Conservation (phyloP, 768 basidiomycete species). For the Tylopilus sp. region DNA sequence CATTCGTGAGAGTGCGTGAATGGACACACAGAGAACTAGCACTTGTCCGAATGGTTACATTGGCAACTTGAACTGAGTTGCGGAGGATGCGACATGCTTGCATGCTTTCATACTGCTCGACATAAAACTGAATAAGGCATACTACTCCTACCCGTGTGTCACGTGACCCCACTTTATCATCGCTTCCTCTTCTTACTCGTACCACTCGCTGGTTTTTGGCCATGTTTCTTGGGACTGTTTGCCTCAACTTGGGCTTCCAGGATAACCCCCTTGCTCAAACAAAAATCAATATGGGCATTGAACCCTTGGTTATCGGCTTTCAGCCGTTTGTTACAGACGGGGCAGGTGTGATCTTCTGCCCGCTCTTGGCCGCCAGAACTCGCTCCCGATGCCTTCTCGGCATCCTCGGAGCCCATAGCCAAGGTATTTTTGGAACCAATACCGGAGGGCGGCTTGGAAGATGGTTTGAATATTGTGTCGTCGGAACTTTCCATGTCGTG, state of each 20-base stretch:
- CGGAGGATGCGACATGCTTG: constrained; percentile 22
- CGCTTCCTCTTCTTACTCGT: constrained; percentile 17
- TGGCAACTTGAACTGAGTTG: constrained; percentile 3
- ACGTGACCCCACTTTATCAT: constrained; percentile 18
- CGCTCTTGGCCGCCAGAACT: constrained; percentile 15
- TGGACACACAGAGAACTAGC: background rate
- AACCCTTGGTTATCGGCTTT: constrained; percentile 71
- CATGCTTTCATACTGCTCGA: constrained; percentile 21
- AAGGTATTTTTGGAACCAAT: background rate
- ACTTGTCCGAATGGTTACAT: constrained; percentile 1
- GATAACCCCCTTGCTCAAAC: constrained; percentile 77
- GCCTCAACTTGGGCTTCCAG: constrained; percentile 54
- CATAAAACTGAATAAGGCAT: background rate
- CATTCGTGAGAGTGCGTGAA: background rate
- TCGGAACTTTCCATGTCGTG: constrained; percentile 6
- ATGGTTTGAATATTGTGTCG: background rate
- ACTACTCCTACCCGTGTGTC: constrained; percentile 1
- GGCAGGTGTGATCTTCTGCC: constrained; percentile 46
- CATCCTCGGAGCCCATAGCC: background rate
- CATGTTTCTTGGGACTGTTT: constrained; percentile 17
- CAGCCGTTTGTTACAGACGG: constrained; percentile 63
- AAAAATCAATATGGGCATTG: constrained; percentile 89
- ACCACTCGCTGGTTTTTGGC: background rate
- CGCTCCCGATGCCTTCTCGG: constrained; percentile 14
- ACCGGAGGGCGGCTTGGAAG: constrained; percentile 16